Evolutionary conservation across 2,329 filamentous ascomycete species (phyloP).

Genomic region (Alternaria infectoria): DNA sequence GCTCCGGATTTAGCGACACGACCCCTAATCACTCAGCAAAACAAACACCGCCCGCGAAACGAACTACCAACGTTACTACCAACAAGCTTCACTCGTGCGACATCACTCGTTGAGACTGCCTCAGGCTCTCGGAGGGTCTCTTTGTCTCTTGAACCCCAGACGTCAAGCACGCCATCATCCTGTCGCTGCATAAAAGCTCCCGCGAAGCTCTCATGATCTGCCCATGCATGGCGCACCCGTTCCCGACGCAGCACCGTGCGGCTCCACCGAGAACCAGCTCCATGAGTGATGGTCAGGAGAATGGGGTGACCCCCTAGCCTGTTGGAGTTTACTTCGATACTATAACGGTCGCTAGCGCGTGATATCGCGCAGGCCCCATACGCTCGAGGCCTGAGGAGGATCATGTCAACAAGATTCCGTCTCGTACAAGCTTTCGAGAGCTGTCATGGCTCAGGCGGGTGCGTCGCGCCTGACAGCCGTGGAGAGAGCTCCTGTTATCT

Average conservation of each 20-base stretch:
- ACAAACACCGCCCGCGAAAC: not conserved
- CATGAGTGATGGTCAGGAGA: slow-evolving; percentile 4
- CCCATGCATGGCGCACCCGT: slow-evolving; percentile 14
- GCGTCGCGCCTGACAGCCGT: not conserved
- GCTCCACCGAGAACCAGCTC: slow-evolving; percentile 1
- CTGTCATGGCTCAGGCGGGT: not conserved
- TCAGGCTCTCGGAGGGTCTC: too few relatives aligned
- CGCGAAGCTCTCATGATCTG: not conserved
- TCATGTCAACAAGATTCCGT: slow-evolving; percentile 2
- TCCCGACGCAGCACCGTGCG: slow-evolving; percentile 17
- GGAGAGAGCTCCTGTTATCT: slow-evolving; percentile 2
- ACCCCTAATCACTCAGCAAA: not conserved
- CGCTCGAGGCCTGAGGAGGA: slow-evolving; percentile 15
- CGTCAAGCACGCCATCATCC: not conserved
- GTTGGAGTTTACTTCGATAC: slow-evolving; percentile 8
- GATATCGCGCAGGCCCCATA: slow-evolving; percentile 24
- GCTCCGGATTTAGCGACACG: slow-evolving; percentile 3
- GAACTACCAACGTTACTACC: not conserved
- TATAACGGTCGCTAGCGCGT: slow-evolving; percentile 23
- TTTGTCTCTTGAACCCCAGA: not conserved
- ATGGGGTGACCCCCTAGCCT: slow-evolving; percentile 12
- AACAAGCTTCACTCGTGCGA: not conserved
- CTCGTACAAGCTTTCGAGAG: slow-evolving; percentile 13
- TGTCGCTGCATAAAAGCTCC: slow-evolving; percentile 1
- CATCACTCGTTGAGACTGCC: not conserved